A percentile compares a stretch with the other conserved stretches of the same genome.
phyloP scores from a whole-genome alignment of 441 rosid species.

The Corymbia calophylla region DNA sequence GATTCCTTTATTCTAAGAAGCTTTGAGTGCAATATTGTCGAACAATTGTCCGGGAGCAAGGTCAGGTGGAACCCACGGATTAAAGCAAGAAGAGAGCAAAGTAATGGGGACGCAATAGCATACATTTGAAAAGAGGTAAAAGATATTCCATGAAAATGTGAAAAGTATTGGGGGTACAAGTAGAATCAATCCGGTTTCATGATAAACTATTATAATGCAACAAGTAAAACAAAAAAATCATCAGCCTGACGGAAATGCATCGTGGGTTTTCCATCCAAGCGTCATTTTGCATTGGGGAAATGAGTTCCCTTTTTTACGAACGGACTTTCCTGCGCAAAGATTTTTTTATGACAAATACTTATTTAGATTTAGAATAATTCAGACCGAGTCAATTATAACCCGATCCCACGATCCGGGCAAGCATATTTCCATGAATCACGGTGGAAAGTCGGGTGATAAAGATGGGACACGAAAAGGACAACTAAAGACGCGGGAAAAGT shows the following conservation, averaged over 20 bases:
- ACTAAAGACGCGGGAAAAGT: neutral
- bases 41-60: fast-evolving
- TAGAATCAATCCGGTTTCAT: neutral
- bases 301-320: fast-evolving
- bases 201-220: fast-evolving
- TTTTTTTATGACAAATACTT: fast-evolving
- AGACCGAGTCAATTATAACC: fast-evolving
- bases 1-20: neutral
- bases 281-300: fast-evolving
- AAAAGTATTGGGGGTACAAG: neutral
- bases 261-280: neutral
- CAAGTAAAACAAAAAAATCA: fast-evolving
- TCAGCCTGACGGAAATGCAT: fast-evolving
- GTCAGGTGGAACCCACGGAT: fast-evolving
- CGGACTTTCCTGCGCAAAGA: too few relatives aligned
- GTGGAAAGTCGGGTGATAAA: neutral
- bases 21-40: fast-evolving
- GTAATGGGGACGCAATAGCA: neutral
- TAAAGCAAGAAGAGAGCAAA: neutral
- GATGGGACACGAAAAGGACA: neutral
- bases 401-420: neutral
- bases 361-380: fast-evolving
- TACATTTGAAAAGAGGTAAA: fast-evolving
- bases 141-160: neutral
- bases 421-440: neutral